Evolutionary conservation across 73 alveolate species (phyloP).

Genomic region (Paraurostyla sp.): DNA sequence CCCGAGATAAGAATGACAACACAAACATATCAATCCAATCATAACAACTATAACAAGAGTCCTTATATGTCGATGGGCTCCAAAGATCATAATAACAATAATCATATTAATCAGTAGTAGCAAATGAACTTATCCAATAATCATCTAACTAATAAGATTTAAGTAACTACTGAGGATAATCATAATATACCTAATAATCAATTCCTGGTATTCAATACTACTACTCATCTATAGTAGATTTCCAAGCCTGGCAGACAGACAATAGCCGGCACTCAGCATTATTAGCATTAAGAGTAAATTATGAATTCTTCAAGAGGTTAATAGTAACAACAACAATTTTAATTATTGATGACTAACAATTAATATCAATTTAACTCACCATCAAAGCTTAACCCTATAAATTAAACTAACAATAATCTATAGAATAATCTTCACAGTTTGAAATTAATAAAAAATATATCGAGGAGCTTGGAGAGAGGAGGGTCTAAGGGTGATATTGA

Average conservation of each 20-base stretch:
- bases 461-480: too few species aligned
- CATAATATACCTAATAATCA: constrained; percentile 43
- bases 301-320: constrained; percentile 26
- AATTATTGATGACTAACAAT: background rate
- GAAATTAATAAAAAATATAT: too few species aligned
- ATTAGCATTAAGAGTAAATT: background rate
- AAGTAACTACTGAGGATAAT: constrained; percentile 44
- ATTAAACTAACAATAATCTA: too few species aligned
- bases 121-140: background rate
- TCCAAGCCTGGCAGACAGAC: too few species aligned
- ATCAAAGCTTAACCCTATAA: too few species aligned
- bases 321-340: background rate
- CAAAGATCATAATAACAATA: background rate
- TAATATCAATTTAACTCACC: too few species aligned
- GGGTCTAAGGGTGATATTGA: too few species aligned
- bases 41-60: background rate
- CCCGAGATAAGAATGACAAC: constrained; percentile 36
- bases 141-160: background rate
- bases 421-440: too few species aligned
- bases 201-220: background rate
- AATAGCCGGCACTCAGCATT: too few species aligned
- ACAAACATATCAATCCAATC: background rate
- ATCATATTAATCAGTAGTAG: background rate
- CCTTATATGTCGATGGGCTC: constrained; percentile 33
- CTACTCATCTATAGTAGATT: constrained; percentile 33